phyloP scores from a whole-genome alignment of 805 yeast genomes.

The Spathaspora passalidarum region DNA sequence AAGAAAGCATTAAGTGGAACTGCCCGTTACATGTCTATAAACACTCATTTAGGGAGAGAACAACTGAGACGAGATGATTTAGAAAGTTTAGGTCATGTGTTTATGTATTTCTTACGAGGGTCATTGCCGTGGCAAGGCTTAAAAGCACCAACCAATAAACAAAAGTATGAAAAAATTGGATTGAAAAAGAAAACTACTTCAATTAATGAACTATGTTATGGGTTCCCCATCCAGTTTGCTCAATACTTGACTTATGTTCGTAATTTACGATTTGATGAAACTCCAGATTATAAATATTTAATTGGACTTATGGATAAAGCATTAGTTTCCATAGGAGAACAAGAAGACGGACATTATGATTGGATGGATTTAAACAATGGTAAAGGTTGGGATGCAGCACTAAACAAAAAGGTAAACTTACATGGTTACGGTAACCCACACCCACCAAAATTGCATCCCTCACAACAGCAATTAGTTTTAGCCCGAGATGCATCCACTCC shows the following conservation, averaged over 20 bases:
- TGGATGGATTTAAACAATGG: constrained; percentile 98
- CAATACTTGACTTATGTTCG: constrained; percentile 88
- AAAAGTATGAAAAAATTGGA: constrained; percentile 95
- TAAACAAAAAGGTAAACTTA: constrained; percentile 87
- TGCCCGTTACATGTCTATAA: constrained; percentile 97
- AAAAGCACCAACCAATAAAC: constrained; percentile 97
- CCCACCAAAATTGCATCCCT: constrained; percentile 48
- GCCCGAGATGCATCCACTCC: constrained; percentile 11
- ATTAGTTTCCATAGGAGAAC: constrained; percentile 67
- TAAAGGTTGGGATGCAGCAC: constrained; percentile 89
- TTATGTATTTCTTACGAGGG: constrained; percentile 91
- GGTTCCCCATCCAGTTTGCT: constrained; percentile 89
- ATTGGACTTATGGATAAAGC: constrained; percentile 76
- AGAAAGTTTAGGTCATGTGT: constrained; percentile 95
- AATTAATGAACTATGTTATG: constrained; percentile 80
- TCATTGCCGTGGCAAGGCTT: constrained; percentile 98
- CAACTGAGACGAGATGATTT: constrained; percentile 95
- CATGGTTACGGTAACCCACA: constrained; percentile 97
- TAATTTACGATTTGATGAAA: constrained; percentile 85
- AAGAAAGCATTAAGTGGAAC: constrained; percentile 95
- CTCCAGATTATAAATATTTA: constrained; percentile 90
- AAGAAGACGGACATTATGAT: constrained; percentile 84
- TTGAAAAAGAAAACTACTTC: constrained; percentile 91
- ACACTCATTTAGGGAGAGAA: constrained; percentile 96
- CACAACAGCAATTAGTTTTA: constrained; percentile 11